Evolutionary conservation across 352 stramenopile species (phyloP).

Genomic region (Phytophthora fragariae): DNA sequence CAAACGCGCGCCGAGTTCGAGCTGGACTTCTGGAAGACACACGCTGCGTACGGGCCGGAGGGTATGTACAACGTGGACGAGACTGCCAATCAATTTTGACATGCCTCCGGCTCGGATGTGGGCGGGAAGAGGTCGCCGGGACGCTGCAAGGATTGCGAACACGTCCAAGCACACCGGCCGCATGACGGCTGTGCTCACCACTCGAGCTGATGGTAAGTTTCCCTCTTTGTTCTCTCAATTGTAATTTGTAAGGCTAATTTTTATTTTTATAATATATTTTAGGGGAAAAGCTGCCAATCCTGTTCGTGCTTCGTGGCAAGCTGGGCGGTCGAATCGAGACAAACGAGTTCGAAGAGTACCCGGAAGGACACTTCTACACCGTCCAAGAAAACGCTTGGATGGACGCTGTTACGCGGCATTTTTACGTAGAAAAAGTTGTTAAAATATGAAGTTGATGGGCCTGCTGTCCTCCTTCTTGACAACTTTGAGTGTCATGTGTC

Average conservation of each 20-base stretch:
- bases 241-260: constrained; percentile 3
- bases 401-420: too few relatives aligned
- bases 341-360: constrained; percentile 3
- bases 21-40: constrained; percentile 1
- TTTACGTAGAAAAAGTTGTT: too few relatives aligned
- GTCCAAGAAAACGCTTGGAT: background rate
- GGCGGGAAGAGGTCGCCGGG: background rate
- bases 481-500: constrained; percentile 33
- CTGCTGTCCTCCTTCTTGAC: constrained; percentile 26
- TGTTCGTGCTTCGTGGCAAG: constrained; percentile 5
- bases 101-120: constrained; percentile 5
- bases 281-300: background rate
- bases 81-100: constrained; percentile 12
- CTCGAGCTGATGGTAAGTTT: too few relatives aligned
- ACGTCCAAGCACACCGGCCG: background rate
- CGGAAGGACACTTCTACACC: background rate
- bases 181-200: too few relatives aligned
- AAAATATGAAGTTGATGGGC: too few relatives aligned
- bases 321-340: constrained; percentile 1
- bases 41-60: background rate
- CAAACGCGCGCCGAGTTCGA: constrained; percentile 4
- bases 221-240: background rate
- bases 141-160: background rate
- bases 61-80: constrained; percentile 5
- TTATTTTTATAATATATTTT: constrained; percentile 2